Conservation (phyloP, 768 basidiomycete genomes). For the Steccherinum ochraceum region DNA sequence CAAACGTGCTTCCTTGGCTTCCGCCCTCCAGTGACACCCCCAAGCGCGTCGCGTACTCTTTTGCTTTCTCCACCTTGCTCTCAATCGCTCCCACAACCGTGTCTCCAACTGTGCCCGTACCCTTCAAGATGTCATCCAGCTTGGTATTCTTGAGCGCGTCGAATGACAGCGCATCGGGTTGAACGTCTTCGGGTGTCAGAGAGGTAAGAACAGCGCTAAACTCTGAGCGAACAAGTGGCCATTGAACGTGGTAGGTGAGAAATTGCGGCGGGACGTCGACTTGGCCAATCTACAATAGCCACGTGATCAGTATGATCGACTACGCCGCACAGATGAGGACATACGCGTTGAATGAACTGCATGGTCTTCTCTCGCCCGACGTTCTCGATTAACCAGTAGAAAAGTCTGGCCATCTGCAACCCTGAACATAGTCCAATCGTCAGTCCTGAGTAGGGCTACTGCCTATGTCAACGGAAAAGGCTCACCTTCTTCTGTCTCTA, state of each 20-base stretch:
- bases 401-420: slow-evolving; percentile 62
- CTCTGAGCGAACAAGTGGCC: slow-evolving; percentile 32
- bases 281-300: slow-evolving; percentile 30
- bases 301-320: slow-evolving; percentile 2
- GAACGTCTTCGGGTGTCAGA: slow-evolving; percentile 5
- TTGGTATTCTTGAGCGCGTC: slow-evolving; percentile 14
- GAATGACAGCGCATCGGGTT: slow-evolving; percentile 14
- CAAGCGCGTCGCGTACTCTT: slow-evolving; percentile 54
- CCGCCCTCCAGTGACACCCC: slow-evolving; percentile 35
- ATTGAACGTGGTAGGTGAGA: slow-evolving; percentile 32
- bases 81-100: slow-evolving; percentile 15
- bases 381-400: slow-evolving; percentile 58
- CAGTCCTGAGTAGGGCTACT: slow-evolving; percentile 5
- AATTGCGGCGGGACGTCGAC: slow-evolving; percentile 24
- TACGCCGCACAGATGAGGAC: slow-evolving; percentile 8
- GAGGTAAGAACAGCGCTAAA: slow-evolving; percentile 32
- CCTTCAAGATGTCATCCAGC: slow-evolving; percentile 35
- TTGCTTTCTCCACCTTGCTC: slow-evolving; percentile 36
- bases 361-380: slow-evolving; percentile 62
- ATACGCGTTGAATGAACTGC: slow-evolving; percentile 51
- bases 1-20: slow-evolving; percentile 63
- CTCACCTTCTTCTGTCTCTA: slow-evolving; percentile 42
- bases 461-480: slow-evolving; percentile 1
- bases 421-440: no score
- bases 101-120: slow-evolving; percentile 18